A percentile compares a stretch with the other conserved stretches of the same genome.
phyloP scores from a whole-genome alignment of 768 basidiomycete species.

The Mycena galopus region DNA sequence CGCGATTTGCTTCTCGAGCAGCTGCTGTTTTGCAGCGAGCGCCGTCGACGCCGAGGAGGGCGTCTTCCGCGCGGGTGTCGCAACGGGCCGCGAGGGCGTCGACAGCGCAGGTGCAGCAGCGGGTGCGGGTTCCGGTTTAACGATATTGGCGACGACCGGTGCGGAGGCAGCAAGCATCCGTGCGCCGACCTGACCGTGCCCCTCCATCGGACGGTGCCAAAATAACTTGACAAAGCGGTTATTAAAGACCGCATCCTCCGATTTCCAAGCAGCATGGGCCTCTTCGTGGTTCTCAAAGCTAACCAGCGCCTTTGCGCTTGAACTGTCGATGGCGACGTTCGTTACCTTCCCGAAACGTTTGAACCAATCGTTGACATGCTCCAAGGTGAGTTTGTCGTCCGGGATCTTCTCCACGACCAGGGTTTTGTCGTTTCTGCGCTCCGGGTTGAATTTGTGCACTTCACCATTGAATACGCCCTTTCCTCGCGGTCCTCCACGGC shows the following conservation, averaged over 20 bases:
- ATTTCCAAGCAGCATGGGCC: constrained; percentile 91
- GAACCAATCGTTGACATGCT: constrained; percentile 89
- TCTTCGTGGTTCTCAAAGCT: constrained; percentile 88
- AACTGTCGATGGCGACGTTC: constrained; percentile 88
- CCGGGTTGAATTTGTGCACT: constrained; percentile 74
- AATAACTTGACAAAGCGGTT: constrained; percentile 96
- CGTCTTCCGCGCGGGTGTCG: constrained; percentile 53
- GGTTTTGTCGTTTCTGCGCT: constrained; percentile 79
- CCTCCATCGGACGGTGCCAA: constrained; percentile 95
- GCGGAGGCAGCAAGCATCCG: constrained; percentile 88
- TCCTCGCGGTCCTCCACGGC: constrained; percentile 62
- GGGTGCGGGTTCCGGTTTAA: constrained; percentile 50
- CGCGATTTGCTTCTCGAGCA: constrained; percentile 84
- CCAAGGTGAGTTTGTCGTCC: constrained; percentile 81
- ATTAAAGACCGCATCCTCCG: constrained; percentile 93
- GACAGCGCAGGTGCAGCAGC: constrained; percentile 36
- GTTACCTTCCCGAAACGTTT: constrained; percentile 93
- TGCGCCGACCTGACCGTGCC: constrained; percentile 84
- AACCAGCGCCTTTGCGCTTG: constrained; percentile 83
- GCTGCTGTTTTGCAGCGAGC: constrained; percentile 80
- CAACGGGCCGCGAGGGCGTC: constrained; percentile 42
- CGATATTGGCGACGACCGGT: constrained; percentile 76
- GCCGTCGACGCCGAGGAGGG: constrained; percentile 56
- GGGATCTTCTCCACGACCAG: constrained; percentile 97
- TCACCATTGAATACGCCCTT: constrained; percentile 75